Percentiles rank a stretch among this genome's conserved stretches.
These are phyloP conservation scores for Cyberlindnera euphorbiiphila DNA, from an alignment of 805 yeast genomes.

Conservation along the genomic window DNA sequence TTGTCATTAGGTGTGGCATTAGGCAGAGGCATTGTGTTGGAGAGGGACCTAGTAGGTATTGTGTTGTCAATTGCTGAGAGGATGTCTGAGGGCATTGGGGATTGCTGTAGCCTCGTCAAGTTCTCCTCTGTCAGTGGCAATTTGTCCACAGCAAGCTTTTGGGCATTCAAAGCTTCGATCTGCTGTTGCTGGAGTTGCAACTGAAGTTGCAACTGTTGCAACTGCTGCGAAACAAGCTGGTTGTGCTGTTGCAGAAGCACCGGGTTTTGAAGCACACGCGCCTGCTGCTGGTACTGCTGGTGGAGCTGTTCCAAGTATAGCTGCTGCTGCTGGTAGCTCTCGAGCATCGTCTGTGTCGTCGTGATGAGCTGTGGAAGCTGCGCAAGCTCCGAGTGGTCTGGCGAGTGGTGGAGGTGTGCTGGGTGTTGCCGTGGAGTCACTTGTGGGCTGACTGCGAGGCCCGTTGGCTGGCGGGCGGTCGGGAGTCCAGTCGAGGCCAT, in stretches of 20 bases:
- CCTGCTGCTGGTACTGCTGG: conserved; percentile 19
- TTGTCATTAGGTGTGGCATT: conserved; percentile 9
- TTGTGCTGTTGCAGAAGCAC: conserved; percentile 26
- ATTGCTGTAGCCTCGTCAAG: conserved; percentile 19
- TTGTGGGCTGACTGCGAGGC: conserved; percentile 3
- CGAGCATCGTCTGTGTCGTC: conserved; percentile 17
- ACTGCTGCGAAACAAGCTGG: conserved; percentile 24
- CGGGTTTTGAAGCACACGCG: conserved; percentile 21
- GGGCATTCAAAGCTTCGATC: conserved; percentile 27
- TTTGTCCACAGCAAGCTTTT: conserved; percentile 15
- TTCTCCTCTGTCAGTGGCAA: conserved; percentile 26
- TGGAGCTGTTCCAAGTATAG: conserved; percentile 20
- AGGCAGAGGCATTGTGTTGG: too few relatives aligned
- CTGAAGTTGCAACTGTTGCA: conserved; percentile 27
- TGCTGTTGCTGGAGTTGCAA: conserved; percentile 29
- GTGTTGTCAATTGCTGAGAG: too few relatives aligned
- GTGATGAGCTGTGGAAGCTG: conserved; percentile 11
- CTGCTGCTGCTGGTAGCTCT: conserved; percentile 24
- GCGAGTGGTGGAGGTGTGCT: conserved; percentile 1
- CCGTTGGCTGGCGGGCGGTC: conserved; percentile 1
- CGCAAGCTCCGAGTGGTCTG: not conserved
- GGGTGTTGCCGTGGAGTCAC: conserved; percentile 5
- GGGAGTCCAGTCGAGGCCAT: not conserved
- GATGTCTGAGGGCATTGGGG: too few relatives aligned
- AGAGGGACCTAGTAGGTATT: too few relatives aligned